Conservation (phyloP, 306 rosid genomes). For the Hippophae gyantsensis region DNA sequence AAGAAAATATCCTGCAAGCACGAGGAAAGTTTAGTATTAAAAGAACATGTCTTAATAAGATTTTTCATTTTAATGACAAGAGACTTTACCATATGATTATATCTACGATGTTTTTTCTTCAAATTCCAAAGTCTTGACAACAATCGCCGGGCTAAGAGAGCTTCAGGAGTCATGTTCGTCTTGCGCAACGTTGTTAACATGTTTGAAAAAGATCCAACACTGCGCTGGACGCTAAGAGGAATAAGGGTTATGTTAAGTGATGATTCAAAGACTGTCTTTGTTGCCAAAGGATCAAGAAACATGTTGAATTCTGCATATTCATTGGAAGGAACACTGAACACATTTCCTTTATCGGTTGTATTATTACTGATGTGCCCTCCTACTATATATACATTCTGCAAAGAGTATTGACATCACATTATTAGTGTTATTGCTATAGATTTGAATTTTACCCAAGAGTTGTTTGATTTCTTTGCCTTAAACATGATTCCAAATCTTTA, state of each 20-base stretch:
- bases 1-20: slow-evolving; percentile 56
- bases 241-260: slow-evolving; percentile 50
- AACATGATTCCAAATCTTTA: no score
- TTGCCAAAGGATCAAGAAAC: slow-evolving; percentile 82
- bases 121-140: slow-evolving; percentile 39
- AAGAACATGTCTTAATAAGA: not conserved
- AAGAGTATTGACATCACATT: not conserved
- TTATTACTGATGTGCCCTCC: slow-evolving; percentile 65
- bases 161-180: slow-evolving; percentile 48
- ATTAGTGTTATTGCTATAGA: not conserved
- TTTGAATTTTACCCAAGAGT: not conserved
- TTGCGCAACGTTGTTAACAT: slow-evolving; percentile 17
- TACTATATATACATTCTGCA: slow-evolving; percentile 66
- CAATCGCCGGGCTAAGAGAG: slow-evolving; percentile 35
- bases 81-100: slow-evolving; percentile 63
- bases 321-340: slow-evolving; percentile 64
- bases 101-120: slow-evolving; percentile 41
- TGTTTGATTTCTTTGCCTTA: not conserved
- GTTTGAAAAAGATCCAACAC: slow-evolving; percentile 38
- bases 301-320: slow-evolving; percentile 76
- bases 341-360: slow-evolving; percentile 50
- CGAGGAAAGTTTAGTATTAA: not conserved
- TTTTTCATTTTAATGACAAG: not conserved
- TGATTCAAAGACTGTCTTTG: slow-evolving; percentile 56
- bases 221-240: slow-evolving; percentile 56